Base-by-base conservation (phyloP, 768 basidiomycete genomes). In the Favolaschia claudopus region DNA sequence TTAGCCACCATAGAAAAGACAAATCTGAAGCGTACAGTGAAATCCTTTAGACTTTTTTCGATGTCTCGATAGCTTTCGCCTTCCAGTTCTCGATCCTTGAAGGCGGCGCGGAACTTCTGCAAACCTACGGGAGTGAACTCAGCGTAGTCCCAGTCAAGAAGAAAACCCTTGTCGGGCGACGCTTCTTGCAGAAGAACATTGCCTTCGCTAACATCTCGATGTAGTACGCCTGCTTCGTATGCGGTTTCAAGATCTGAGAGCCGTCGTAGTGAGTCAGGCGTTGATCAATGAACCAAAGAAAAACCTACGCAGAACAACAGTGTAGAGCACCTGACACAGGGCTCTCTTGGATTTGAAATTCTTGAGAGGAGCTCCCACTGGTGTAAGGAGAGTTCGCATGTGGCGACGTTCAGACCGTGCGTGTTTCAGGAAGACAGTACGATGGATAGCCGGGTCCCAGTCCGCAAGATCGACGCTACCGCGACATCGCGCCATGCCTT, bases 391-490 rank as follows among this genome's bases (percentile, higher is more conserved):
- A 1, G 36, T 20, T 15, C 62, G 55, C 13, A 13, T 44, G 37
- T 58, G 62, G 22, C 27, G 27, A 8, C 61, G 55, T 3, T 44
- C 22, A 10, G 28, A 12, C 20, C 13, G 14, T n/a, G 10, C 8
- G n/a, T 19, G 4, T 7, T 13, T 15, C 5, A 25, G 14, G 5
- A 37, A 45, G 4, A 24, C 24, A 24, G 45, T 46, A 9, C n/a
- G n/a, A 17, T 47, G 55, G 12, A 22, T 37, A n/a, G 27, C 19
- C 3, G 10, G 14, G 15, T 46, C n/a, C 32, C 24, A 44, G 7
- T 9, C 33, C 7, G 42, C 47, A 1, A 63, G 33, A 36, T 63
- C 62, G 7, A 63, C 4, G 56, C 45, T 45, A 8, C 62, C 62
- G 22, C 39, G 45, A 42, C 56, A 58, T 34, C 27, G 8, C 13